Evolutionary conservation across 208 protist species (phyloP).

Genomic region (Trypanosoma theileri): DNA sequence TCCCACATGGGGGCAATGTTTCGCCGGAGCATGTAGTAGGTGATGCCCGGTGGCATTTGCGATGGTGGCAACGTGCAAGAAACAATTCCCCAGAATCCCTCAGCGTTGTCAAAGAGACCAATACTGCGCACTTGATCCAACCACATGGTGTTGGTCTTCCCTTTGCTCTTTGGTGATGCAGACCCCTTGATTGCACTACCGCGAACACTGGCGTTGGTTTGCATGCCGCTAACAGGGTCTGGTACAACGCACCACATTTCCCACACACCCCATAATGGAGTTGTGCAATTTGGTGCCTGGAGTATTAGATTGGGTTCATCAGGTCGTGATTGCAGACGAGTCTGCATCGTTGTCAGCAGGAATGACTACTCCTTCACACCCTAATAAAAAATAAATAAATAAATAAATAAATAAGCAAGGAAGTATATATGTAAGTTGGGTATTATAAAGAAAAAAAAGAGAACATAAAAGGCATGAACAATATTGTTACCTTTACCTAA

Average conservation of each 20-base stretch:
- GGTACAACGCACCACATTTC: conserved; percentile 87
- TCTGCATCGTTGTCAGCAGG: conserved; percentile 13
- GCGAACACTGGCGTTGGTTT: neutral
- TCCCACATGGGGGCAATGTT: conserved; percentile 92
- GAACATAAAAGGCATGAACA: no score
- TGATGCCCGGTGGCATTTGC: conserved; percentile 63
- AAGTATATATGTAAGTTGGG: no score
- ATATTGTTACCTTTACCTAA: no score
- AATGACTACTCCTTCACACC: no score
- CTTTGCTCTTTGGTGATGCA: neutral
- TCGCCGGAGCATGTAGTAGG: conserved; percentile 88
- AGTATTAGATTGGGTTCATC: conserved; percentile 29
- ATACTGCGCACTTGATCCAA: conserved; percentile 80
- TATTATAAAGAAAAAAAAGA: no score
- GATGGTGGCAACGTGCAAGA: conserved; percentile 77
- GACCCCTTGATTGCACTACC: conserved; percentile 17
- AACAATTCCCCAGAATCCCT: conserved; percentile 85
- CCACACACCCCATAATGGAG: conserved; percentile 89
- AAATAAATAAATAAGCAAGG: conserved; percentile 7
- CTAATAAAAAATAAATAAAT: conserved; percentile 27
- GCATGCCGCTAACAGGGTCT: conserved; percentile 15
- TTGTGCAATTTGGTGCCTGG: conserved; percentile 31
- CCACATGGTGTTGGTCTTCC: conserved; percentile 51
- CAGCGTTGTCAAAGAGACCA: conserved; percentile 85
- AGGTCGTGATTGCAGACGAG: conserved; percentile 5